A percentile compares a stretch with the other conserved stretches of the same genome.
Evolutionary conservation across 1,284 basidiomycete species (phyloP).

Genomic region (Cutaneotrichosporon sp.): DNA sequence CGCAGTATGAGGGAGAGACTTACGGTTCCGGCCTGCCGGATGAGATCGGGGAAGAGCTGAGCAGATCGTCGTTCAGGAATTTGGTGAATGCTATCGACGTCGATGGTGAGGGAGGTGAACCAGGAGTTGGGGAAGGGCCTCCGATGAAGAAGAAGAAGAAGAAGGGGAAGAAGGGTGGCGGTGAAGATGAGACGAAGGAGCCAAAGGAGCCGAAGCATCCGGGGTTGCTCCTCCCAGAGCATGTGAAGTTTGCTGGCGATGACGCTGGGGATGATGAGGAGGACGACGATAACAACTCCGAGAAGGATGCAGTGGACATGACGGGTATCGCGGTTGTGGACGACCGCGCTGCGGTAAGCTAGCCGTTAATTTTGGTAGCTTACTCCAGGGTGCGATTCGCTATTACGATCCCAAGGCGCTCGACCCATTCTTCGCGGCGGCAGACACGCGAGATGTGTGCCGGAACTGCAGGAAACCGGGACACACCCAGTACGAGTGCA

Average conservation of each 20-base stretch:
- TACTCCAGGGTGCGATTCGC: slow-evolving; percentile 28
- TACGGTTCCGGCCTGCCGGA: too few relatives aligned
- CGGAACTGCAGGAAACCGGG: slow-evolving; percentile 41
- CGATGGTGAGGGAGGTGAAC: too few relatives aligned
- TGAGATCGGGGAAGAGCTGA: too few relatives aligned
- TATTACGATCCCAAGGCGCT: slow-evolving; percentile 33
- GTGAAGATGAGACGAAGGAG: neutral
- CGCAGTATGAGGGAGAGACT: too few relatives aligned
- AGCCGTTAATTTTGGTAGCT: neutral
- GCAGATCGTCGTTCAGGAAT: too few relatives aligned
- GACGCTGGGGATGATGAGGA: slow-evolving; percentile 11
- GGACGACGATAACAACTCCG: neutral
- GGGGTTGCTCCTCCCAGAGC: slow-evolving; percentile 26
- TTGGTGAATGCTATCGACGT: too few relatives aligned
- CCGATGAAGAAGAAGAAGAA: too few relatives aligned
- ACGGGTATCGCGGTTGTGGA: slow-evolving; percentile 39
- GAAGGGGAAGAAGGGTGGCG: neutral
- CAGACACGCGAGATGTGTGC: slow-evolving; percentile 40
- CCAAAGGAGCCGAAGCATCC: neutral
- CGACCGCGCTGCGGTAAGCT: slow-evolving; percentile 30
- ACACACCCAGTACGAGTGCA: slow-evolving; percentile 33
- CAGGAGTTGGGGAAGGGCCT: too few relatives aligned
- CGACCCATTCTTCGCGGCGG: slow-evolving; percentile 40
- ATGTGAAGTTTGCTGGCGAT: slow-evolving; percentile 23
- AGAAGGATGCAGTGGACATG: slow-evolving; percentile 9